Conservation (phyloP, 2,329 filamentous ascomycete genomes). For the Drechmeria coniospora region DNA sequence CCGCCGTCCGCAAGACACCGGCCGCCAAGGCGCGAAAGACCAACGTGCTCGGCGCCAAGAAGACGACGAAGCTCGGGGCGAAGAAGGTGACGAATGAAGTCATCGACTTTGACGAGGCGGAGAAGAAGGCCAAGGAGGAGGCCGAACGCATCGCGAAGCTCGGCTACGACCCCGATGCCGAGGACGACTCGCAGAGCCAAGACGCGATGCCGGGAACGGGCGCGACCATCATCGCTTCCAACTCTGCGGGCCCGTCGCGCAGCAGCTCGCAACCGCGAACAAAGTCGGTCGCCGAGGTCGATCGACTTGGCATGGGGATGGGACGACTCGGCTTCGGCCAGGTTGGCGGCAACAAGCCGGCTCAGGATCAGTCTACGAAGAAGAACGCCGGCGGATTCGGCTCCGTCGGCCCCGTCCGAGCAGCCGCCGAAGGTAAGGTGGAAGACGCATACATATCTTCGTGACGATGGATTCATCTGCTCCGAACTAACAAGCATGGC, state of each 20-base stretch:
- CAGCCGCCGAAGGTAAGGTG: slow-evolving; percentile 47
- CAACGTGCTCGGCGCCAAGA: slow-evolving; percentile 77
- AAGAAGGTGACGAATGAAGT: slow-evolving; percentile 74
- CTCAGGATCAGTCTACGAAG: slow-evolving; percentile 36
- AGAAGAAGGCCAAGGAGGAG: slow-evolving; percentile 94
- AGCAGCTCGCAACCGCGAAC: slow-evolving; percentile 40
- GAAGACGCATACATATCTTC: not conserved
- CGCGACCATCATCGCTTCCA: slow-evolving; percentile 53
- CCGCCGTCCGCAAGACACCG: slow-evolving; percentile 66
- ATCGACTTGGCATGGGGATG: slow-evolving; percentile 81
- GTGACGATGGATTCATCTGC: not conserved
- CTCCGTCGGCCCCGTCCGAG: slow-evolving; percentile 61
- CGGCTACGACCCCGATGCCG: slow-evolving; percentile 87
- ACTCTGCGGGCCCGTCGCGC: slow-evolving; percentile 53
- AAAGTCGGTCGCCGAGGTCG: slow-evolving; percentile 63
- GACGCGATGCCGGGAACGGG: slow-evolving; percentile 38
- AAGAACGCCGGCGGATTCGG: slow-evolving; percentile 80
- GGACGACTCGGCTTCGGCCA: slow-evolving; percentile 78
- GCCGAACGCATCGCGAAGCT: slow-evolving; percentile 90
- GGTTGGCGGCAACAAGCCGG: slow-evolving; percentile 48
- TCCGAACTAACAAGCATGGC: too few relatives aligned
- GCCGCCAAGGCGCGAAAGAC: slow-evolving; percentile 57
- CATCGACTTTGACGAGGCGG: slow-evolving; percentile 94
- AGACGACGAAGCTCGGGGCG: slow-evolving; percentile 69
- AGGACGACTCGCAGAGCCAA: slow-evolving; percentile 39